These are phyloP conservation scores for Glebionis coronaria DNA, from an alignment of 129 eudicot genomes.

Conservation along the genomic window DNA sequence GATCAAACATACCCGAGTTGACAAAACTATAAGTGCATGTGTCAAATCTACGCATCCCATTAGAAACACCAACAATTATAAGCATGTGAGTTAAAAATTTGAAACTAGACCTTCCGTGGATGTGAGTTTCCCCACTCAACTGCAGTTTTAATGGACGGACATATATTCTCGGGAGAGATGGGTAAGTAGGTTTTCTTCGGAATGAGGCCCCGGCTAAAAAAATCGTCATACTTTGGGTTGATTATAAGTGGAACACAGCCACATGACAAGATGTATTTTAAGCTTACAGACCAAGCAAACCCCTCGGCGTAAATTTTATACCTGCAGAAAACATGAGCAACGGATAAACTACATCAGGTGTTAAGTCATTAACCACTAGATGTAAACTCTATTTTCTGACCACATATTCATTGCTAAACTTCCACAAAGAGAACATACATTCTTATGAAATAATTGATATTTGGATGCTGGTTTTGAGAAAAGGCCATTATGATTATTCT, in stretches of 20 bases:
- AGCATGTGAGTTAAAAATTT: slow-evolving; percentile 8
- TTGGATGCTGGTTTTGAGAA: neutral
- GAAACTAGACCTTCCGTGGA: slow-evolving; percentile 38
- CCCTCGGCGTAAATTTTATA: slow-evolving; percentile 94
- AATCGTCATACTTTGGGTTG: slow-evolving; percentile 69
- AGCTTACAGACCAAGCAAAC: slow-evolving; percentile 93
- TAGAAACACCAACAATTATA: neutral
- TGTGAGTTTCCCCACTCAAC: slow-evolving; percentile 77
- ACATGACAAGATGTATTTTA: slow-evolving; percentile 79
- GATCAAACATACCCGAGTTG: neutral
- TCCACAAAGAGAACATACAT: neutral
- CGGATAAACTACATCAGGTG: neutral
- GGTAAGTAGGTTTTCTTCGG: slow-evolving; percentile 66
- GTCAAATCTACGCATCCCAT: neutral
- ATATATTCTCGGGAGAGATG: slow-evolving; percentile 48
- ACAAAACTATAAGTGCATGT: neutral
- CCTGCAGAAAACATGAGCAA: slow-evolving; percentile 36
- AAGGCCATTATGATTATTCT: too few species aligned
- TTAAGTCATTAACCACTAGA: neutral
- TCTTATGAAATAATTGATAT: neutral
- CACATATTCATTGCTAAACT: neutral
- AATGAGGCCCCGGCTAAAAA: slow-evolving; percentile 73
- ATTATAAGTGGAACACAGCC: slow-evolving; percentile 76
- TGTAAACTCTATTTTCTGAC: neutral
- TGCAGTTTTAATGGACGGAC: slow-evolving; percentile 55